Evolutionary conservation across 2,329 filamentous ascomycete species (phyloP), one percentile per base, ranked within the genome.

Genomic region (Xylaria sp.): DNA sequence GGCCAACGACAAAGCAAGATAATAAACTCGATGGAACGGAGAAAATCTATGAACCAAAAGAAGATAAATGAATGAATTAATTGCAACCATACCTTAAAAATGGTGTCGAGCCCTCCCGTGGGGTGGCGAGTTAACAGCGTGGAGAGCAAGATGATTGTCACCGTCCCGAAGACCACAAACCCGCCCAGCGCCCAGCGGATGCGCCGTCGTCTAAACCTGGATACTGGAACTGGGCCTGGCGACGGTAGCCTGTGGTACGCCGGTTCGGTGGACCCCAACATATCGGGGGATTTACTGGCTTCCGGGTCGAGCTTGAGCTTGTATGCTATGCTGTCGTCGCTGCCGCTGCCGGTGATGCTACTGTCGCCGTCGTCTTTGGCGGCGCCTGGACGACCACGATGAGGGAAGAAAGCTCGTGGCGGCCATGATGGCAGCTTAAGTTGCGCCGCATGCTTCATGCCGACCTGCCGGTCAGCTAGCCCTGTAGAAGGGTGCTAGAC

Each of bases 381-480:
- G 24, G 36, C 54, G 19, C 17, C 32, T 54, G 34, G 63, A 58
- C 57, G 66, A 59, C 50, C 57, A 24, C 61, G 64, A 27, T 50
- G 56, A 21, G 21, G 58, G 54, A 64, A 32, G 60, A 61, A 59
- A 21, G 64, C 66, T 9, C 50, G 64, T 12, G 54, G 55, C 19
- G 70, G 70, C 68, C 70, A 71, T 69, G 66, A 71, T 60, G 70
- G 70, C 70, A 64, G 57, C 60, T 63, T 56, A 48, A 60, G 24
- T 12, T 34, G 57, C 61, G 53, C 45, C 24, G 34, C 63, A 69
- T 69, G 66, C 66, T 64, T 66, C 70, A 72, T 72, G 61, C 69
- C 65, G 65, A 47, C 54, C 19, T 9, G 51, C 58, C 36, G 65
- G 42, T 34, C 55, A 39, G 54, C 54, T 3, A 36, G 17, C 27